These are phyloP conservation scores for Yamadazyma triangularis DNA, from an alignment of 1,139 yeast species.

Conservation along the genomic window DNA sequence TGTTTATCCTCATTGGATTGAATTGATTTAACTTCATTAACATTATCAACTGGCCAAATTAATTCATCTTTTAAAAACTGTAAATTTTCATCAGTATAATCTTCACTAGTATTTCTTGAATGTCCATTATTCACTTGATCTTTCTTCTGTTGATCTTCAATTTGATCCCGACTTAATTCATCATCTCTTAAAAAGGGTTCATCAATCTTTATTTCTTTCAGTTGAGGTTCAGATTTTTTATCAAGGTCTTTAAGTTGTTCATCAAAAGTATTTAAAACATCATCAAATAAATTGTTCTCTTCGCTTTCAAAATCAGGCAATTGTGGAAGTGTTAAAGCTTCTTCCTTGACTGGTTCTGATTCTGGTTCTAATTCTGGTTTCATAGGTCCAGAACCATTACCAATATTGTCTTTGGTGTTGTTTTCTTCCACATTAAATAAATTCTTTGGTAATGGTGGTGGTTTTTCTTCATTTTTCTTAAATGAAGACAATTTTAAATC, in stretches of 20 bases:
- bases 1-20: slow-evolving; percentile 6
- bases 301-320: slow-evolving; percentile 33
- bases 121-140: slow-evolving; percentile 16
- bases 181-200: slow-evolving; percentile 41
- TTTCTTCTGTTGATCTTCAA: slow-evolving; percentile 35
- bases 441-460: slow-evolving; percentile 8
- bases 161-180: slow-evolving; percentile 40
- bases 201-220: slow-evolving; percentile 10
- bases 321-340: slow-evolving; percentile 13
- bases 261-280: slow-evolving; percentile 27
- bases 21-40: slow-evolving; percentile 11
- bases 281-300: slow-evolving; percentile 25
- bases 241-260: slow-evolving; percentile 20
- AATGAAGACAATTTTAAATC: slow-evolving; percentile 12
- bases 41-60: slow-evolving; percentile 24
- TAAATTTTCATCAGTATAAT: slow-evolving; percentile 34
- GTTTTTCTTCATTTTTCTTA: slow-evolving; percentile 6
- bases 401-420: not conserved
- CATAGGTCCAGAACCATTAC: slow-evolving; percentile 3
- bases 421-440: not conserved
- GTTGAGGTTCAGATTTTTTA: slow-evolving; percentile 13
- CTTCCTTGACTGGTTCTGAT: slow-evolving; percentile 1
- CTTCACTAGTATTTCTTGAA: slow-evolving; percentile 15
- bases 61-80: slow-evolving; percentile 28
- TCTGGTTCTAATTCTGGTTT: slow-evolving; percentile 1